Conservation (phyloP, 2,329 filamentous ascomycete species). For the Aphanocladium album region DNA sequence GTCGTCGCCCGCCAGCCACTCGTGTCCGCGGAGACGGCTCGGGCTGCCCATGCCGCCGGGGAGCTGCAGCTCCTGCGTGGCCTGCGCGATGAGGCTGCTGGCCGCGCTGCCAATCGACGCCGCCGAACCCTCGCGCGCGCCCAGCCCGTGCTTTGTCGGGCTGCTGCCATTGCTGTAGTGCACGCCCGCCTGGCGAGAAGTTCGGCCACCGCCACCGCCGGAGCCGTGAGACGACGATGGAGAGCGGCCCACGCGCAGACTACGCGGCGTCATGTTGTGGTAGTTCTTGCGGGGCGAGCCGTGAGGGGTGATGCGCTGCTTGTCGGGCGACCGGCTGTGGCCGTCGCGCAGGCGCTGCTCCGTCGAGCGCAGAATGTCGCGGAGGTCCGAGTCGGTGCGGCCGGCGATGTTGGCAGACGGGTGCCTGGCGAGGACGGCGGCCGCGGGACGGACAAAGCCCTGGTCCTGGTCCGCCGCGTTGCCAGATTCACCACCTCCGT, state of each 20-base stretch:
- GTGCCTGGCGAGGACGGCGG: neutral
- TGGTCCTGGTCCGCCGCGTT: neutral
- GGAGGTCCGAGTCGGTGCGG: conserved; percentile 42
- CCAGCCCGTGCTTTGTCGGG: neutral
- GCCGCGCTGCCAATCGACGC: conserved; percentile 32
- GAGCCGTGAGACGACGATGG: conserved; percentile 17
- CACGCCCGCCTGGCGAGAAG: neutral
- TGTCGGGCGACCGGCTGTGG: conserved; percentile 25
- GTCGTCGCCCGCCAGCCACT: conserved; percentile 21
- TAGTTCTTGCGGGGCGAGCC: conserved; percentile 22
- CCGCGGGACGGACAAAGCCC: neutral
- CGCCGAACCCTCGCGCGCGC: conserved; percentile 27
- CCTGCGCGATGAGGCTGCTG: conserved; percentile 37
- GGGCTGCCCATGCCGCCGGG: conserved; percentile 39
- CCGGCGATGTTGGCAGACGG: no score
- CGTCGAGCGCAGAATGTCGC: conserved; percentile 48
- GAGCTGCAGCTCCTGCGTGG: conserved; percentile 30
- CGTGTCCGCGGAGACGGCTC: conserved; percentile 29
- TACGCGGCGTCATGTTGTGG: neutral
- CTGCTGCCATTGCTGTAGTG: neutral
- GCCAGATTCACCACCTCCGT: neutral
- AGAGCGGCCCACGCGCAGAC: conserved; percentile 14
- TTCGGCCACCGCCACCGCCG: conserved; percentile 13
- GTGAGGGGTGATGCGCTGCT: conserved; percentile 24
- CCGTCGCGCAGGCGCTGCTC: conserved; percentile 45